phyloP scores from a whole-genome alignment of 1,284 basidiomycete genomes.

The Trametes versicolor region DNA sequence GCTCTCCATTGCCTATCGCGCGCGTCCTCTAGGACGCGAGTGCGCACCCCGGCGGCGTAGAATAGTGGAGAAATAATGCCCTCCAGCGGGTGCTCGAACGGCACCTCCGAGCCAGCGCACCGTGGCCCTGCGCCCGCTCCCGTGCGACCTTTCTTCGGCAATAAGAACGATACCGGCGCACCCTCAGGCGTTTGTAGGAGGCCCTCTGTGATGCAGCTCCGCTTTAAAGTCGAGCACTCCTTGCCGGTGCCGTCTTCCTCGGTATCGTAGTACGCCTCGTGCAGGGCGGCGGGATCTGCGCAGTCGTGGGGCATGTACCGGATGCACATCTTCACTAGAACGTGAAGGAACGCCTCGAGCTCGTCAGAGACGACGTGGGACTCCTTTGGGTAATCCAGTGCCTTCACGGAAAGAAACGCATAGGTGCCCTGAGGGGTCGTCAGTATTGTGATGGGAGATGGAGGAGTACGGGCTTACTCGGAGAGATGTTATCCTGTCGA shows the following conservation, averaged over 20 bases:
- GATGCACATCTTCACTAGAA: conserved; percentile 9
- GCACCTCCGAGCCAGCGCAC: too few relatives aligned
- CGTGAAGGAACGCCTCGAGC: conserved; percentile 22
- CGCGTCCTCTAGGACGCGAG: not conserved
- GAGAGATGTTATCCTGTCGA: not conserved
- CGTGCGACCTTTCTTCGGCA: not conserved
- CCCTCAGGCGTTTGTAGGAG: not conserved
- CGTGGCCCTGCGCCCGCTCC: not conserved
- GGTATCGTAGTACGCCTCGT: conserved; percentile 9
- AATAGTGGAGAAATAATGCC: not conserved
- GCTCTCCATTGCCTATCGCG: not conserved
- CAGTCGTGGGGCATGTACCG: conserved; percentile 13
- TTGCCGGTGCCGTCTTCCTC: not conserved
- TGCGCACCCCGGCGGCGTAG: not conserved
- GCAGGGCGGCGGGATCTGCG: not conserved
- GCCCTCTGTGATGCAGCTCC: conserved; percentile 6
- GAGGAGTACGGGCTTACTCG: not conserved
- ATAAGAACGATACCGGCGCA: not conserved
- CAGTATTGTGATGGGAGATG: not conserved
- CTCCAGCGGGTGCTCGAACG: not conserved
- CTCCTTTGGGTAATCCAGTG: conserved; percentile 3
- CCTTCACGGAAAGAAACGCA: conserved; percentile 9
- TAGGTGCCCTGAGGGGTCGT: conserved; percentile 15
- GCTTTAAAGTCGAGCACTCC: conserved; percentile 9
- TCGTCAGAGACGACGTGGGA: conserved; percentile 13